A percentile compares a stretch with the other conserved stretches of the same genome.
These are phyloP conservation scores for Serendipita sp. DNA, from an alignment of 768 basidiomycete genomes.

Conservation along the genomic window DNA sequence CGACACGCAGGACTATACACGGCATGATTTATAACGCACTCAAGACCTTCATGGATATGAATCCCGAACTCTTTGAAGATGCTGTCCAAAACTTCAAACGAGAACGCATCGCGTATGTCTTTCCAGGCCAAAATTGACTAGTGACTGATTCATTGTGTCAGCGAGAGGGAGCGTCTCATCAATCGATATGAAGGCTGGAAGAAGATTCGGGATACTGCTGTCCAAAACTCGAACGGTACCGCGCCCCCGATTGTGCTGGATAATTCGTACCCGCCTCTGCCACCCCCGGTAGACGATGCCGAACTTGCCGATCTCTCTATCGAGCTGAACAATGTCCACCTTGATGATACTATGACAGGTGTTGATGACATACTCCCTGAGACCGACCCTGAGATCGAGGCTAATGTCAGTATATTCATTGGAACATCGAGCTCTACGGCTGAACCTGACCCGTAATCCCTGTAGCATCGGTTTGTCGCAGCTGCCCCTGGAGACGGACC, in stretches of 20 bases:
- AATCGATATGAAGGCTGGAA: slow-evolving; percentile 83
- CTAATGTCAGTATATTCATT: slow-evolving; percentile 38
- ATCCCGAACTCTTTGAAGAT: slow-evolving; percentile 88
- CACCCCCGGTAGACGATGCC: slow-evolving; percentile 59
- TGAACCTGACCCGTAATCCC: slow-evolving; percentile 31
- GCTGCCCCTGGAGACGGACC: background rate
- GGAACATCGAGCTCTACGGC: slow-evolving; percentile 44
- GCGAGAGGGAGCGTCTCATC: slow-evolving; percentile 77
- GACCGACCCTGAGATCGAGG: slow-evolving; percentile 79
- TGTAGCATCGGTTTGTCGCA: slow-evolving; percentile 3
- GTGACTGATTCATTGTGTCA: slow-evolving; percentile 19
- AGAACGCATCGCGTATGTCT: slow-evolving; percentile 61
- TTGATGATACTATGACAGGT: slow-evolving; percentile 62
- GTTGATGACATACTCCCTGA: slow-evolving; percentile 75
- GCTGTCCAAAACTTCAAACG: slow-evolving; percentile 87
- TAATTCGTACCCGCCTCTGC: slow-evolving; percentile 52
- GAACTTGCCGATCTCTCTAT: slow-evolving; percentile 81
- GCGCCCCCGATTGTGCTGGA: slow-evolving; percentile 55
- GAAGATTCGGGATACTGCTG: slow-evolving; percentile 58
- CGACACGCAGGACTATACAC: slow-evolving; percentile 67
- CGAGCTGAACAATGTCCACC: slow-evolving; percentile 70
- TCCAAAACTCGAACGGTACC: slow-evolving; percentile 48
- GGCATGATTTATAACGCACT: slow-evolving; percentile 98
- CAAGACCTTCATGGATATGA: slow-evolving; percentile 98
- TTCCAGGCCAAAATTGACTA: background rate